A percentile compares a stretch with the other conserved stretches of the same genome.
Conservation (phyloP, 345 rosid species). For the Brassica carinata region DNA sequence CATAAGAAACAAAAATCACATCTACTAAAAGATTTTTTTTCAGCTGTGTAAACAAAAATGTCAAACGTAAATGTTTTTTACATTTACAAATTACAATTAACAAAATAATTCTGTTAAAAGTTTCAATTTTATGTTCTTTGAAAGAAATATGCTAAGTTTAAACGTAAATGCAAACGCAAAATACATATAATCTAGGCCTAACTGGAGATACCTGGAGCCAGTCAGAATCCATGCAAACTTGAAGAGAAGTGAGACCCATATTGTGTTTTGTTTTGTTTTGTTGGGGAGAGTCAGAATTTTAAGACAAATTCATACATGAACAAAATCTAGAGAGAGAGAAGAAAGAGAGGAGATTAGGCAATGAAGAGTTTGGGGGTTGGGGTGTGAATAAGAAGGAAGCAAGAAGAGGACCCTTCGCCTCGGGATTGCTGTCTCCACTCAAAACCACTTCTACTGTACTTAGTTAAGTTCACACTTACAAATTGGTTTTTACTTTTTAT, state of each 20-base stretch:
- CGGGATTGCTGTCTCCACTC: conserved; percentile 45
- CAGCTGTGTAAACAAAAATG: background rate
- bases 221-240: conserved; percentile 95
- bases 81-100: conserved; percentile 3
- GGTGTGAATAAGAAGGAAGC: conserved; percentile 75
- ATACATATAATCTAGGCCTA: background rate
- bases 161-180: background rate
- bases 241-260: conserved; percentile 80
- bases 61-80: conserved; percentile 8
- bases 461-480: conserved; percentile 23
- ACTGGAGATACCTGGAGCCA: conserved; percentile 79
- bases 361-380: conserved; percentile 38
- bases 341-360: conserved; percentile 17
- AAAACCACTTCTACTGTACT: conserved; percentile 18
- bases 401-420: conserved; percentile 47
- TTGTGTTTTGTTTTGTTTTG: conserved; percentile 3
- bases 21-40: background rate
- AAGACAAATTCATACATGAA: background rate
- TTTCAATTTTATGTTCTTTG: background rate
- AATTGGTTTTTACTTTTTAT: background rate
- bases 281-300: conserved; percentile 6
- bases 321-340: conserved; percentile 21
- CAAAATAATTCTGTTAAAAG: background rate
- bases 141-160: background rate
- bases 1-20: background rate